These are phyloP conservation scores for Nothopassalora personata DNA, from an alignment of 2,329 filamentous ascomycete genomes.

Conservation along the genomic window DNA sequence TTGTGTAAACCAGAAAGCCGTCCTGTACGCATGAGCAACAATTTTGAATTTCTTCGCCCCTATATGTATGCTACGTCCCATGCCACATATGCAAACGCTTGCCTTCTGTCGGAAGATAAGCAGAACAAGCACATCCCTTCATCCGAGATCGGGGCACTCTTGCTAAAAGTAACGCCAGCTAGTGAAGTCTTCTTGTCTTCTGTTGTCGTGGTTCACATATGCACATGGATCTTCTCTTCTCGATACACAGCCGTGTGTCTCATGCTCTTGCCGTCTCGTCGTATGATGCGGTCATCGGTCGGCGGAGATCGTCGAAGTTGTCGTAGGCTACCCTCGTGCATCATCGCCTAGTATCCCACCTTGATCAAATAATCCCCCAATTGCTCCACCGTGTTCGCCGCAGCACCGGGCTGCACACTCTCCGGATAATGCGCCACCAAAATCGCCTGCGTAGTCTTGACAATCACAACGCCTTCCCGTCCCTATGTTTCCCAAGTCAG, in stretches of 20 bases:
- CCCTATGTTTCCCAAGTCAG: conserved; percentile 49
- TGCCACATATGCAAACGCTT: background rate
- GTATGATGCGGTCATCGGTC: background rate
- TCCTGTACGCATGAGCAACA: background rate
- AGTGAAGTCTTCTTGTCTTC: conserved; percentile 1
- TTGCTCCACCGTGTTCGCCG: conserved; percentile 71
- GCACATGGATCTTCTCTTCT: conserved; percentile 10
- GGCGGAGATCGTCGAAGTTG: no score
- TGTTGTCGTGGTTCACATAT: conserved; percentile 22
- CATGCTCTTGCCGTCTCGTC: background rate
- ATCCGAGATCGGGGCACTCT: background rate
- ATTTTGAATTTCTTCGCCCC: background rate
- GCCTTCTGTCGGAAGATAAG: background rate
- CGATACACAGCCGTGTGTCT: background rate
- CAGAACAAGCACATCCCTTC: background rate
- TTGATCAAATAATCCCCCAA: conserved; percentile 83
- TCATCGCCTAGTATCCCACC: conserved; percentile 58
- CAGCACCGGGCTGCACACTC: conserved; percentile 64
- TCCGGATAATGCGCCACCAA: conserved; percentile 84
- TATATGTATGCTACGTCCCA: background rate
- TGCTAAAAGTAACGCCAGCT: conserved; percentile 9
- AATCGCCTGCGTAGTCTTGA: conserved; percentile 84
- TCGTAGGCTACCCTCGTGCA: background rate
- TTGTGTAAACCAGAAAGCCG: background rate
- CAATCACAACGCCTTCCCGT: conserved; percentile 72